Base-by-base conservation (phyloP, 2,329 filamentous ascomycete species). In the Fusarium xylarioides region DNA sequence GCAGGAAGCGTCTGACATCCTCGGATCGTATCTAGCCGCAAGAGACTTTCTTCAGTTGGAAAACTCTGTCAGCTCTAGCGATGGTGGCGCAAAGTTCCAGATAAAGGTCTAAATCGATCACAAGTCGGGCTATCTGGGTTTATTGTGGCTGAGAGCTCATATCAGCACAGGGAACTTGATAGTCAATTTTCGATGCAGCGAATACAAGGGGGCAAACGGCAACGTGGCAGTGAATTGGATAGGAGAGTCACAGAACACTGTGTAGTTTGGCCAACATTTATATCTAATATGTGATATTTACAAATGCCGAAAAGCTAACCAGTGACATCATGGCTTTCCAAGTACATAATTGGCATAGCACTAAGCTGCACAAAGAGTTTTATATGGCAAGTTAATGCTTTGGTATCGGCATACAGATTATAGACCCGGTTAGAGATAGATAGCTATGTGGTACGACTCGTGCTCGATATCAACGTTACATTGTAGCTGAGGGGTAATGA, bases 401-500 rank as follows among this genome's bases (percentile, higher is more conserved):
- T 7, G 16, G 2, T 16, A 30, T n/a, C 19, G 46, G 14, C 4
- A 23, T 28, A 21, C 34, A 37, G 7, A 37, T 28, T 9, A 35
- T 37, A 37, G 50, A 10, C 14, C 23, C 5, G 12, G 3, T 12
- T 4, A 5, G 9, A 21, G 18, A 21, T 15, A 26, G 12, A 21
- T 6, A 21, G 14, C 18, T 16, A 16, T 19, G 14, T 28, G 23
- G 23, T 37, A 28, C 50, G 34, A 53, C 12, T 37, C n/a, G 8
- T 44, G 40, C n/a, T 47, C 11, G 40, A 46, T 35, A 47, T 26
- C n/a, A 49, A n/a, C 7, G 23, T 57, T 35, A 14, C 30, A 49
- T 28, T 47, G 54, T 7, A 57, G 18, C 5, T 57, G 54, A 35
- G 40, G 54, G 54, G 40, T 47, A 47, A 49, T 49, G 54, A 57